A percentile compares a stretch with the other conserved stretches of the same genome.
These are phyloP conservation scores for Astragalus membranaceus DNA, from an alignment of 306 rosid species.

Conservation along the genomic window DNA sequence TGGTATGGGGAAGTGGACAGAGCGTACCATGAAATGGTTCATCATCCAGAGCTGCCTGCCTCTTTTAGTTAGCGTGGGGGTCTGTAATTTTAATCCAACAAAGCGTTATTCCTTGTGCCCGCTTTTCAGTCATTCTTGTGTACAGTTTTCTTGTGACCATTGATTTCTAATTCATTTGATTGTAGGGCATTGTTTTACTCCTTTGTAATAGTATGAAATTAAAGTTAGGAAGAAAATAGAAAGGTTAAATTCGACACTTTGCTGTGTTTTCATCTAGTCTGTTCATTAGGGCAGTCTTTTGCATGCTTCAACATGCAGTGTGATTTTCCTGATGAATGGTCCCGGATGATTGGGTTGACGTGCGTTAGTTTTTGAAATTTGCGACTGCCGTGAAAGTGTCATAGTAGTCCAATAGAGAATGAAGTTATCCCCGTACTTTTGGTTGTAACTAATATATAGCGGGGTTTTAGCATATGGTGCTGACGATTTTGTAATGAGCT, in stretches of 20 bases:
- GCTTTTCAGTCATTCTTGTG: constrained; percentile 55
- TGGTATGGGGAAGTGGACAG: constrained; percentile 33
- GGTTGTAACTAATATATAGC: no score
- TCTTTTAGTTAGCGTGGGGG: constrained; percentile 53
- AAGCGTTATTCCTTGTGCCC: constrained; percentile 35
- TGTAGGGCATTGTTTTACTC: constrained; percentile 54
- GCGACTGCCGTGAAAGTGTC: no score
- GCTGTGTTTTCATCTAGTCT: background rate
- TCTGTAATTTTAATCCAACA: constrained; percentile 42
- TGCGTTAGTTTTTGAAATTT: background rate
- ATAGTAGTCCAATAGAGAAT: no score
- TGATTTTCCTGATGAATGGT: background rate
- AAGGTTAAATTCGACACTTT: constrained; percentile 13
- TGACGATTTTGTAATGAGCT: no score
- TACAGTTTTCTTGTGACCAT: constrained; percentile 58
- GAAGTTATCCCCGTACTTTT: no score
- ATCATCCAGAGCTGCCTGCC: constrained; percentile 55
- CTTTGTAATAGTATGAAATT: constrained; percentile 44
- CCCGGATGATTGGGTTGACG: background rate
- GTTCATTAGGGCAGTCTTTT: background rate
- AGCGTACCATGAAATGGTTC: constrained; percentile 44
- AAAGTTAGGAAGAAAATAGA: constrained; percentile 17
- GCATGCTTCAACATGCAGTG: background rate
- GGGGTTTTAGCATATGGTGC: no score
- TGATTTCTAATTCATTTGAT: constrained; percentile 56